These are phyloP conservation scores for Neurospora sp. DNA, from an alignment of 2,329 filamentous ascomycete species.

Conservation along the genomic window DNA sequence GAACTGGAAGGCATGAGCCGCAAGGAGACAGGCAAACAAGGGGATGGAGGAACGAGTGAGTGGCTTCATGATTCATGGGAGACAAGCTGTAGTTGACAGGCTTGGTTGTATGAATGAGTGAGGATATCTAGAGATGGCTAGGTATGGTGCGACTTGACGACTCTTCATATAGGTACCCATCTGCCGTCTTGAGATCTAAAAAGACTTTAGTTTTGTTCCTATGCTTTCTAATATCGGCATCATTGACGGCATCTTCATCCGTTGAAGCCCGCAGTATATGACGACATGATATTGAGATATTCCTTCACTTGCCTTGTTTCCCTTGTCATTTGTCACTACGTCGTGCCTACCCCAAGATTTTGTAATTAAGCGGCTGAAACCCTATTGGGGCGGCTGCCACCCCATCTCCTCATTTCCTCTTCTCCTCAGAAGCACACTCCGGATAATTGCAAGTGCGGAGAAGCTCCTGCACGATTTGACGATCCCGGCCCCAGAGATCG, in stretches of 20 bases:
- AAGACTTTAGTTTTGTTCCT: neutral
- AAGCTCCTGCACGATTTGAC: neutral
- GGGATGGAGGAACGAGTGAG: neutral
- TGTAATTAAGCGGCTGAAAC: neutral
- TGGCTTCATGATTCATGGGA: neutral
- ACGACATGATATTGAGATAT: neutral
- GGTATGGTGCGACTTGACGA: neutral
- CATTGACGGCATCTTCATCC: neutral
- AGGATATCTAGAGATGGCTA: neutral
- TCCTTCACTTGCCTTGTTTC: neutral
- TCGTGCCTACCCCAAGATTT: neutral
- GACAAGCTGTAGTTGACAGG: neutral
- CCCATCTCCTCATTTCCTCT: neutral
- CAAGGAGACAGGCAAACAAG: neutral
- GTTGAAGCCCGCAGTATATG: neutral
- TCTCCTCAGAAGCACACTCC: neutral
- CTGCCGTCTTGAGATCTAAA: neutral
- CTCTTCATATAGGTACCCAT: neutral
- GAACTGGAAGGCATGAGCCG: slow-evolving; percentile 8
- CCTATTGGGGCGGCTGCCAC: neutral
- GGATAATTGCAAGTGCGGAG: neutral
- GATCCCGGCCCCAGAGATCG: neutral
- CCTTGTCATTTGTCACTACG: neutral
- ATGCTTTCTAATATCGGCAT: neutral
- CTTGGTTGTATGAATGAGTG: neutral